Evolutionary conservation across 768 basidiomycete genomes (phyloP).

Genomic region (Agrocybe chaxingu): DNA sequence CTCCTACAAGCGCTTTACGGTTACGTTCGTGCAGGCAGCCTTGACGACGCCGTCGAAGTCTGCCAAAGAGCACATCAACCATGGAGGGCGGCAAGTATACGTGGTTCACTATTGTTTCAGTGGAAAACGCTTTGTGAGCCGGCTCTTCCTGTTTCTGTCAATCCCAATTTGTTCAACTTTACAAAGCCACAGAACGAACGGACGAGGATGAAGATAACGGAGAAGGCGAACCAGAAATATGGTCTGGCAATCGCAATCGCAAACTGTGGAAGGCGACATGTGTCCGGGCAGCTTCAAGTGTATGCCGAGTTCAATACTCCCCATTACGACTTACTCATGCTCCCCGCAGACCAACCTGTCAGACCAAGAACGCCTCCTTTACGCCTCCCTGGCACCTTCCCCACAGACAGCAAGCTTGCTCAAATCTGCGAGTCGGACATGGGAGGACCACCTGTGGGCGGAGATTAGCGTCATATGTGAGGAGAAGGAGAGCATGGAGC

Average conservation of each 20-base stretch:
- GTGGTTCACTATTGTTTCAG: conserved; percentile 75
- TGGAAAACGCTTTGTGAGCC: conserved; percentile 70
- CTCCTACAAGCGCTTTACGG: conserved; percentile 76
- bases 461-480: conserved; percentile 80
- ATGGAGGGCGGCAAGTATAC: conserved; percentile 89
- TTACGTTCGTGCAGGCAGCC: conserved; percentile 78
- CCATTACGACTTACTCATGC: not conserved
- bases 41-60: conserved; percentile 81
- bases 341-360: conserved; percentile 50
- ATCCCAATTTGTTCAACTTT: not conserved
- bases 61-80: conserved; percentile 83
- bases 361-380: conserved; percentile 77
- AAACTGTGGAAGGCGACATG: conserved; percentile 89
- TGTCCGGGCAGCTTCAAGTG: conserved; percentile 73
- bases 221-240: conserved; percentile 48
- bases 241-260: conserved; percentile 75
- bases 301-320: conserved; percentile 28
- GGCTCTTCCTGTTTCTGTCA: not conserved
- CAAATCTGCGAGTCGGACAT: conserved; percentile 75
- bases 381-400: conserved; percentile 80
- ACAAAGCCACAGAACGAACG: conserved; percentile 31
- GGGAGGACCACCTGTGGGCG: conserved; percentile 97
- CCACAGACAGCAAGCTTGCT: conserved; percentile 63
- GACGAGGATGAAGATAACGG: conserved; percentile 46
- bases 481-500: conserved; percentile 69